A percentile compares a stretch with the other conserved stretches of the same genome.
Evolutionary conservation across 345 rosid species (phyloP).

Genomic region (Anacardium occidentale): DNA sequence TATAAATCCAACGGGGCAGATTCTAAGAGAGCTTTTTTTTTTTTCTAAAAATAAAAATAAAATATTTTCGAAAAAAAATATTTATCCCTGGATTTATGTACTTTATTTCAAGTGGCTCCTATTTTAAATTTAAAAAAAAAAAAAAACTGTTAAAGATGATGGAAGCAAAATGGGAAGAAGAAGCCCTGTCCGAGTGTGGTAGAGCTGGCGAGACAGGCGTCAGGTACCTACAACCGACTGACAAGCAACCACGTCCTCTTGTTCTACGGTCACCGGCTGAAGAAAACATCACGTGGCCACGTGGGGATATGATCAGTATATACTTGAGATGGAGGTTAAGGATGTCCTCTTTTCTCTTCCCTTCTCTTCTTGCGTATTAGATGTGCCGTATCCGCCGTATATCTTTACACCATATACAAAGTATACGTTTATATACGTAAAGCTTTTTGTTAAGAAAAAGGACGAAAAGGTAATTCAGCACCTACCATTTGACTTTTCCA

Average conservation of each 20-base stretch:
- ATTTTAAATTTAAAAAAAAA: no score
- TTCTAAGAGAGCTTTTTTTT: no score
- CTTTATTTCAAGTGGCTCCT: no score
- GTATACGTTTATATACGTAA: not conserved
- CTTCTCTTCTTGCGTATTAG: no score
- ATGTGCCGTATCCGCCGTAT: not conserved
- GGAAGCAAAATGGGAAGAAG: not conserved
- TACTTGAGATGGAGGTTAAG: not conserved
- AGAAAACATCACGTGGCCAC: conserved; percentile 9
- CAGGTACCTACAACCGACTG: conserved; percentile 5
- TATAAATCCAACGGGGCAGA: no score
- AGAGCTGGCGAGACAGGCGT: not conserved
- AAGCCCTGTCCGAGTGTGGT: not conserved
- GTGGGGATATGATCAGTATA: not conserved
- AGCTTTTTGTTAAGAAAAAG: not conserved
- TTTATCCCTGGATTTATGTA: no score
- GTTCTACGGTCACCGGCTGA: not conserved
- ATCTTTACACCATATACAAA: no score
- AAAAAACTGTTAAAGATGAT: no score
- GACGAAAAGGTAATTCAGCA: not conserved
- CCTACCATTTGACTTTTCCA: not conserved
- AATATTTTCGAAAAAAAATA: no score
- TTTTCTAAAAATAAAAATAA: no score
- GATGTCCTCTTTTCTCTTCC: not conserved
- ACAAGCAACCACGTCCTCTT: not conserved